phyloP scores from a whole-genome alignment of 352 stramenopile species.

The Pythium rhizo-oryzae region DNA sequence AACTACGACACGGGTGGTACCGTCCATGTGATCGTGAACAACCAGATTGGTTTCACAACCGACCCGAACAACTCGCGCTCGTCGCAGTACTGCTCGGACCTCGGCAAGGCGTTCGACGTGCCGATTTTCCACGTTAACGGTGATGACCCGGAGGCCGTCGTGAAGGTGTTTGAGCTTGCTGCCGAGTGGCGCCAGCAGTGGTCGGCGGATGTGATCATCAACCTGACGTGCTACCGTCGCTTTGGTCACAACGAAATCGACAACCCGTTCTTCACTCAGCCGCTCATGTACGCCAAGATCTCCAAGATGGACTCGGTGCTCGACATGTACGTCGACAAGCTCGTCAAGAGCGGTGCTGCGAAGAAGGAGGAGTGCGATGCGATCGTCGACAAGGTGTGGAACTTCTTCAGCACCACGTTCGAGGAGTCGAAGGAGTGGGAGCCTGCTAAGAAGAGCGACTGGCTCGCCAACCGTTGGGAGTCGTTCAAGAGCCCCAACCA shows the following conservation, averaged over 20 bases:
- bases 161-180: constrained; percentile 92
- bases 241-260: constrained; percentile 99
- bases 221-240: constrained; percentile 98
- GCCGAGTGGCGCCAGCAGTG: constrained; percentile 90
- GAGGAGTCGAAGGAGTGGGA: constrained; percentile 68
- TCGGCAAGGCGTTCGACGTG: constrained; percentile 96
- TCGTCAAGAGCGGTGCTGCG: constrained; percentile 57
- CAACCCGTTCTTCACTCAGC: constrained; percentile 86
- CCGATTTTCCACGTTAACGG: constrained; percentile 96
- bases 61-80: constrained; percentile 96
- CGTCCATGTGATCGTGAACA: constrained; percentile 99
- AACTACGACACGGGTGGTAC: constrained; percentile 97
- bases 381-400: constrained; percentile 64
- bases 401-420: constrained; percentile 64
- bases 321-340: constrained; percentile 73
- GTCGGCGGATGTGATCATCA: constrained; percentile 97
- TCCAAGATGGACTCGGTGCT: constrained; percentile 84
- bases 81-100: constrained; percentile 97
- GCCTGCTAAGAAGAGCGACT: constrained; percentile 91
- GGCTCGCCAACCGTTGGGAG: constrained; percentile 94
- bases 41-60: constrained; percentile 99
- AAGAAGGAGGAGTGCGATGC: constrained; percentile 49
- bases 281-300: constrained; percentile 91
- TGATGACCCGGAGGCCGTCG: constrained; percentile 95
- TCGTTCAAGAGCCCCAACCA: constrained; percentile 97